Conservation (phyloP, 2,329 filamentous ascomycete genomes). For the Fusarium avenaceum region DNA sequence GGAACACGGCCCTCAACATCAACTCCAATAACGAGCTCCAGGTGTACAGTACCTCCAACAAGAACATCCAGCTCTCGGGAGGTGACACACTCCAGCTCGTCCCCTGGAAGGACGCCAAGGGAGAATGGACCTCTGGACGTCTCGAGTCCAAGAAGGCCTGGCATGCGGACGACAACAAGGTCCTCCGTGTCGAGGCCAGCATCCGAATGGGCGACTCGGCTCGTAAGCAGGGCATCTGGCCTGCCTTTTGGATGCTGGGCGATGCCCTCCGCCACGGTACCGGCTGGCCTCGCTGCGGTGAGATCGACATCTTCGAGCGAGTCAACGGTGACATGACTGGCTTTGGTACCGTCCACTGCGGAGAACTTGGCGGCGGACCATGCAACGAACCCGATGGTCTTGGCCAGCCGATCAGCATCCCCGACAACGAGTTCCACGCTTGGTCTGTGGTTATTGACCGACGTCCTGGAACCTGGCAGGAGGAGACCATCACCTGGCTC, state of each 20-base stretch:
- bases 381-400: conserved; percentile 64
- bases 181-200: conserved; percentile 60
- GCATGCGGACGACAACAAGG: conserved; percentile 57
- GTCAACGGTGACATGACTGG: conserved; percentile 61
- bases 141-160: conserved; percentile 63
- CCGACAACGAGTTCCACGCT: conserved; percentile 62
- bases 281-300: conserved; percentile 63
- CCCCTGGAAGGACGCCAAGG: conserved; percentile 56
- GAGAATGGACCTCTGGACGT: conserved; percentile 64
- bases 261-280: conserved; percentile 61
- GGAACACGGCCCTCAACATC: conserved; percentile 62
- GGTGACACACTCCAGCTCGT: conserved; percentile 66
- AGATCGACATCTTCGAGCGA: conserved; percentile 66
- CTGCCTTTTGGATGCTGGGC: conserved; percentile 67
- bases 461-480: conserved; percentile 58
- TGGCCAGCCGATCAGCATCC: conserved; percentile 54
- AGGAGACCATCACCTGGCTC: conserved; percentile 64
- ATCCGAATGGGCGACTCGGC: conserved; percentile 59
- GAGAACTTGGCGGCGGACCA: conserved; percentile 57
- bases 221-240: conserved; percentile 65
- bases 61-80: conserved; percentile 65
- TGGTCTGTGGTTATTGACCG: conserved; percentile 65
- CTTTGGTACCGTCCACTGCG: conserved; percentile 65
- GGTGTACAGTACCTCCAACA: conserved; percentile 59
- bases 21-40: conserved; percentile 65